Percentiles rank a stretch among this genome's conserved stretches.
phyloP scores from a whole-genome alignment of 257 asterid genomes.

The Jacaranda mimosifolia region DNA sequence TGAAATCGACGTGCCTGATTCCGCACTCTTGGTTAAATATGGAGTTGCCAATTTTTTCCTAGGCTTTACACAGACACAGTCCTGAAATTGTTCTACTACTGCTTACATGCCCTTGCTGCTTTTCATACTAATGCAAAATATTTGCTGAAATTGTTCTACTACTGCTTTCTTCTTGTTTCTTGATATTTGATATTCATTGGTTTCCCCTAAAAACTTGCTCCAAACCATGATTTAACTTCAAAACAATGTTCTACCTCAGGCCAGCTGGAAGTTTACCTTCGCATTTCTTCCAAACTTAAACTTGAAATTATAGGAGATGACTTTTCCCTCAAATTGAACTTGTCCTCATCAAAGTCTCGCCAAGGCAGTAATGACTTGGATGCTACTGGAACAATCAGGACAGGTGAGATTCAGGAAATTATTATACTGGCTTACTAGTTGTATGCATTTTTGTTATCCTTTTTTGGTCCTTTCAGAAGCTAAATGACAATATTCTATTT shows the following conservation, averaged over 20 bases:
- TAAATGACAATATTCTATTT: conserved; percentile 33
- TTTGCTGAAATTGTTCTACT: conserved; percentile 22
- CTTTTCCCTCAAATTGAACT: conserved; percentile 57
- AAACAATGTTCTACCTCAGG: conserved; percentile 55
- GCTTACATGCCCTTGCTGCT: conserved; percentile 24
- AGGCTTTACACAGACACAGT: conserved; percentile 3
- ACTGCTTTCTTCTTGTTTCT: conserved; percentile 19
- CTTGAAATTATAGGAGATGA: conserved; percentile 74
- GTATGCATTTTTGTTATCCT: conserved; percentile 23
- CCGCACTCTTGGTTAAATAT: conserved; percentile 13
- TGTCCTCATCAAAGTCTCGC: conserved; percentile 52
- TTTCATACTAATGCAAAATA: conserved; percentile 10
- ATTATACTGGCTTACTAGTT: conserved; percentile 12
- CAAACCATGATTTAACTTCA: conserved; percentile 14
- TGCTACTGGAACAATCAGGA: conserved; percentile 55
- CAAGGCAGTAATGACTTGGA: conserved; percentile 68
- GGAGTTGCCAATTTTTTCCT: neutral
- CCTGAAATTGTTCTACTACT: neutral
- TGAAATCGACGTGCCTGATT: neutral
- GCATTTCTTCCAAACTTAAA: conserved; percentile 83
- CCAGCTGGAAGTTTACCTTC: conserved; percentile 75
- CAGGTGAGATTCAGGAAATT: conserved; percentile 58
- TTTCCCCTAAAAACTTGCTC: neutral
- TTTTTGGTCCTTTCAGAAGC: conserved; percentile 25
- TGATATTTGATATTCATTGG: conserved; percentile 1